Evolutionary conservation across 176 grass and related monocot genomes (phyloP).

Genomic region (Paspalum vaginatum): DNA sequence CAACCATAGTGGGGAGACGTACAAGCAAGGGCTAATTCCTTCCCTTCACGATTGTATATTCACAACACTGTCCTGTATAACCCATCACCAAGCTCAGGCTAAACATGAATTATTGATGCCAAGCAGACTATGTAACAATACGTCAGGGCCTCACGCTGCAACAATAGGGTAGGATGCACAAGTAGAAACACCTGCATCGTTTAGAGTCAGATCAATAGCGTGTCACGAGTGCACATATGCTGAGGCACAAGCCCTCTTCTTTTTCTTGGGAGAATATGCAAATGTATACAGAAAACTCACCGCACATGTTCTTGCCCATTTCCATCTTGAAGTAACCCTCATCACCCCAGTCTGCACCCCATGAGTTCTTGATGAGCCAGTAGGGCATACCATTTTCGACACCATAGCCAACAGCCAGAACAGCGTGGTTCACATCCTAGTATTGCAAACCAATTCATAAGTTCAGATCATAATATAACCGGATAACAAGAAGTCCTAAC

Average conservation of each 20-base stretch:
- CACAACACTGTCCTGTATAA: slow-evolving; percentile 37
- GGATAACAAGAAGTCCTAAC: background rate
- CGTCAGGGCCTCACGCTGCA: slow-evolving; percentile 29
- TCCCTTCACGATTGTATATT: slow-evolving; percentile 40
- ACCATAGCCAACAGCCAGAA: slow-evolving; percentile 94
- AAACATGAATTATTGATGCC: slow-evolving; percentile 44
- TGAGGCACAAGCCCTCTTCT: background rate
- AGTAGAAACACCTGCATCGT: slow-evolving; percentile 71
- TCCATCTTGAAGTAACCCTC: slow-evolving; percentile 99
- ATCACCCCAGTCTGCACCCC: slow-evolving; percentile 84
- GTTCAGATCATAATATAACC: slow-evolving; percentile 13
- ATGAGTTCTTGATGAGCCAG: slow-evolving; percentile 99
- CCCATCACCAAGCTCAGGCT: slow-evolving; percentile 37
- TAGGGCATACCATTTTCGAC: slow-evolving; percentile 79
- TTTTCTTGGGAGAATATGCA: background rate
- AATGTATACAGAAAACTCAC: slow-evolving; percentile 48
- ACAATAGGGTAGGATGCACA: slow-evolving; percentile 86
- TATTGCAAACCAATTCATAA: slow-evolving; percentile 8
- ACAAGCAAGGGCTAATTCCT: slow-evolving; percentile 36
- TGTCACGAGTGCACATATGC: background rate
- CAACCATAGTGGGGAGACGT: slow-evolving; percentile 23
- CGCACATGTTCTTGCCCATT: slow-evolving; percentile 98
- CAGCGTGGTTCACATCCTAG: slow-evolving; percentile 99
- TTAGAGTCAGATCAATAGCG: slow-evolving; percentile 29
- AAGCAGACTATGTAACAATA: background rate